phyloP scores from a whole-genome alignment of 1,284 basidiomycete genomes.

The Leccinum pseudoinsigne region DNA sequence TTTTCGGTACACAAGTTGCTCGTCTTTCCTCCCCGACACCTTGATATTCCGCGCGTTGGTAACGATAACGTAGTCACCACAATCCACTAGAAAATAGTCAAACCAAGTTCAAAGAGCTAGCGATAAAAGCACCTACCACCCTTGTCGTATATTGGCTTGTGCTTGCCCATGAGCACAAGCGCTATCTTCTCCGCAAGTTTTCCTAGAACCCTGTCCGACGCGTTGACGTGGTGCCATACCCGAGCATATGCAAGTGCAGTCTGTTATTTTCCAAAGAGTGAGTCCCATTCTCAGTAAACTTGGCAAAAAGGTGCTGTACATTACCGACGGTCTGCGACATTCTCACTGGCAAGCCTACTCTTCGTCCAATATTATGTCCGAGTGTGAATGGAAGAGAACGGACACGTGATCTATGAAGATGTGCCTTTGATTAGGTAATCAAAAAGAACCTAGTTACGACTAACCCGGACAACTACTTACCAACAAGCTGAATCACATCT shows the following conservation, averaged over 20 bases:
- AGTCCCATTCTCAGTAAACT: background rate
- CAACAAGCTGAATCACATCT: background rate
- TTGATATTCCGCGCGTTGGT: slow-evolving; percentile 86
- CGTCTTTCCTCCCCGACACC: slow-evolving; percentile 88
- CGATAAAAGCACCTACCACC: slow-evolving; percentile 55
- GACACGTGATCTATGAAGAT: slow-evolving; percentile 3
- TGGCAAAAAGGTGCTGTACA: too few species aligned
- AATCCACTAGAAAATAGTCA: slow-evolving; percentile 63
- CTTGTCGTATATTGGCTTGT: slow-evolving; percentile 97
- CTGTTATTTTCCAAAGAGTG: slow-evolving; percentile 42
- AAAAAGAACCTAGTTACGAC: too few species aligned
- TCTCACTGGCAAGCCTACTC: too few species aligned
- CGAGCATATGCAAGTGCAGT: slow-evolving; percentile 92
- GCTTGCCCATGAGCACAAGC: slow-evolving; percentile 96
- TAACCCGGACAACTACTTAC: too few species aligned
- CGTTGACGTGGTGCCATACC: slow-evolving; percentile 96
- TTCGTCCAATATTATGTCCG: too few species aligned
- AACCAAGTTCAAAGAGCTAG: background rate
- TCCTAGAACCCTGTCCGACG: slow-evolving; percentile 87
- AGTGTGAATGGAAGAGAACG: background rate
- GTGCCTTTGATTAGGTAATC: background rate
- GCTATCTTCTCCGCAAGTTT: slow-evolving; percentile 95
- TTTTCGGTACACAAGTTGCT: slow-evolving; percentile 87
- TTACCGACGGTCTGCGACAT: too few species aligned
- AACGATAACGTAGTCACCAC: slow-evolving; percentile 97